These are phyloP conservation scores for Polygonum maritimum DNA, from an alignment of 148 eudicot species.

Conservation along the genomic window DNA sequence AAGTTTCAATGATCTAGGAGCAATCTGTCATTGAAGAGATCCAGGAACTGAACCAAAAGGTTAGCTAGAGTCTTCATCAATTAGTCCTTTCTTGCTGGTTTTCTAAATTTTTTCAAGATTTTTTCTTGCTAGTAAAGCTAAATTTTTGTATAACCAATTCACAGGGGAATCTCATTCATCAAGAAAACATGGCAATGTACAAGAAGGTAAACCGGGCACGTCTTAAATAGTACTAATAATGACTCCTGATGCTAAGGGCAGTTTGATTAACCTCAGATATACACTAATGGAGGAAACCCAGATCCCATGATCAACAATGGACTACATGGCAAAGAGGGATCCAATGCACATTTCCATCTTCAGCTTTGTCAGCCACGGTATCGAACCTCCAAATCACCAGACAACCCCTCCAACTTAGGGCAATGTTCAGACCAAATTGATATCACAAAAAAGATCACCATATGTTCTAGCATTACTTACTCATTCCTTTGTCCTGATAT, in stretches of 20 bases:
- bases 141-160: neutral
- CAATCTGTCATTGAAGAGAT: constrained; percentile 52
- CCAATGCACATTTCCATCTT: neutral
- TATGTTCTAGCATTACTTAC: neutral
- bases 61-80: constrained; percentile 14
- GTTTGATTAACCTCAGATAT: neutral
- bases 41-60: constrained; percentile 59
- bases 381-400: neutral
- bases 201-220: constrained; percentile 32
- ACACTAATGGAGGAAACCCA: neutral
- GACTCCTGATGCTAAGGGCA: neutral
- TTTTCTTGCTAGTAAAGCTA: constrained; percentile 33
- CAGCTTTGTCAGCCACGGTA: neutral
- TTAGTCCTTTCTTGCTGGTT: neutral
- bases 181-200: constrained; percentile 41
- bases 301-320: neutral
- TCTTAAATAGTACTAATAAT: neutral
- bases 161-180: constrained; percentile 22
- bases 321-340: neutral
- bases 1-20: constrained; percentile 32
- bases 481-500: neutral
- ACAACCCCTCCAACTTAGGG: neutral
- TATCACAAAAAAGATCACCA: neutral
- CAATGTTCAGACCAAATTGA: neutral
- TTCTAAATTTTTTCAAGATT: constrained; percentile 44